Evolutionary conservation across 352 stramenopile genomes (phyloP), one percentile per base, ranked within the genome.

Genomic region (Globisporangium polare): DNA sequence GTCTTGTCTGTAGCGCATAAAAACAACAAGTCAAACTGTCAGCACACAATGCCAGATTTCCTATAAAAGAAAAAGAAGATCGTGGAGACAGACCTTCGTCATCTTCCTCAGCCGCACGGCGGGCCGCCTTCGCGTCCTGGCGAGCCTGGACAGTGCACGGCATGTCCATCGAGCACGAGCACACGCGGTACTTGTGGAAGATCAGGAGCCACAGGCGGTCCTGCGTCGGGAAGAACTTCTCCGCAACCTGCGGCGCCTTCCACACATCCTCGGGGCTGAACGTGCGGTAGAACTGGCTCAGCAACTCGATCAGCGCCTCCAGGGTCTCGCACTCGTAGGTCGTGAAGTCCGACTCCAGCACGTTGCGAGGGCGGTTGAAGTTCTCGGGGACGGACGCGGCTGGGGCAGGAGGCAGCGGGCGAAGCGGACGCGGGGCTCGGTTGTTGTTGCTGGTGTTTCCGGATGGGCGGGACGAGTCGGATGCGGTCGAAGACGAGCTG

Each of bases 141-240:
- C 80, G 77, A 41, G 69, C 71, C 52, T 94, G 83, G 13, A 94
- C 78, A 1, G 83, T 71, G 56, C 85, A 94, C 3, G 78, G 75
- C 62, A 90, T 88, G 24, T 87, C 79, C 43, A 90, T 89, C 24
- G 82, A 88, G 66, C 85, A 94, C 55, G 83, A 90, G 61, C 83
- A 94, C 37, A 94, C 85, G 46, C 72, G 73, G 71, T 94, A 94
- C 72, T 92, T 92, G 75, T 94, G 85, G 60, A 89, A 92, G 26
- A 94, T 88, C n/a, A 90, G 62, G 17, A 90, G 66, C 85, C 85
- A 94, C 50, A 94, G 51, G 5, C 81, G 82, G 35, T 90, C 76
- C 59, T 94, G 83, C 12, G 80, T 88, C 18, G 71, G 47, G 56
- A 92, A 89, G 56, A 92, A 94, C 66, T 92, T 92, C 37, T 92